Evolutionary conservation across 2,329 filamentous ascomycete species (phyloP).

Genomic region (Aspergillus texensis): DNA sequence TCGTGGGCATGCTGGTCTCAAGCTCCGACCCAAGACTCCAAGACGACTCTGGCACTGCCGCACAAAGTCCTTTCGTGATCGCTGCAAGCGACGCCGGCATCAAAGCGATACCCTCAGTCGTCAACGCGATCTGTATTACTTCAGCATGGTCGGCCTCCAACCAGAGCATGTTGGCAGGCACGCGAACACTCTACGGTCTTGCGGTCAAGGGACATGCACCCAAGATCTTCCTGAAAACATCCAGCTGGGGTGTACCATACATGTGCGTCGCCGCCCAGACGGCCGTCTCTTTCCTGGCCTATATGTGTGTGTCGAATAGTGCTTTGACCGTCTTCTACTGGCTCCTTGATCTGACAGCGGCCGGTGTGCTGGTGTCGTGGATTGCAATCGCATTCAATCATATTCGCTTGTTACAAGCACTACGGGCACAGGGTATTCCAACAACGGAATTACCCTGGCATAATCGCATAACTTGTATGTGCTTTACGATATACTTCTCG

Average conservation of each 20-base stretch:
- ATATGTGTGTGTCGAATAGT: slow-evolving; percentile 47
- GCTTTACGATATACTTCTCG: no score
- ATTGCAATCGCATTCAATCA: slow-evolving; percentile 62
- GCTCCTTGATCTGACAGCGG: slow-evolving; percentile 64
- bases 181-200: slow-evolving; percentile 54
- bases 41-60: slow-evolving; percentile 31
- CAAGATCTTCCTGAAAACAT: slow-evolving; percentile 47
- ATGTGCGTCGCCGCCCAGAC: slow-evolving; percentile 46
- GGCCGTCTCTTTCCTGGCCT: slow-evolving; percentile 47
- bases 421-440: slow-evolving; percentile 59
- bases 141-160: slow-evolving; percentile 72
- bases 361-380: slow-evolving; percentile 67
- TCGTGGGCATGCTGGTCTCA: slow-evolving; percentile 63
- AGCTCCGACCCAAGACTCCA: slow-evolving; percentile 48
- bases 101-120: slow-evolving; percentile 67
- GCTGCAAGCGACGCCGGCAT: slow-evolving; percentile 70
- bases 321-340: slow-evolving; percentile 68
- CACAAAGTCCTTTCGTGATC: slow-evolving; percentile 66
- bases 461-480: slow-evolving; percentile 63
- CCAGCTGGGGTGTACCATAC: slow-evolving; percentile 46
- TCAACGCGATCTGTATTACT: slow-evolving; percentile 76
- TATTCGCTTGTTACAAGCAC: slow-evolving; percentile 57
- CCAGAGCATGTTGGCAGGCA: slow-evolving; percentile 61
- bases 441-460: slow-evolving; percentile 60
- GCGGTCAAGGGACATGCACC: slow-evolving; percentile 56